phyloP scores from a whole-genome alignment of 257 asterid species.

The Plectranthus barbatus region DNA sequence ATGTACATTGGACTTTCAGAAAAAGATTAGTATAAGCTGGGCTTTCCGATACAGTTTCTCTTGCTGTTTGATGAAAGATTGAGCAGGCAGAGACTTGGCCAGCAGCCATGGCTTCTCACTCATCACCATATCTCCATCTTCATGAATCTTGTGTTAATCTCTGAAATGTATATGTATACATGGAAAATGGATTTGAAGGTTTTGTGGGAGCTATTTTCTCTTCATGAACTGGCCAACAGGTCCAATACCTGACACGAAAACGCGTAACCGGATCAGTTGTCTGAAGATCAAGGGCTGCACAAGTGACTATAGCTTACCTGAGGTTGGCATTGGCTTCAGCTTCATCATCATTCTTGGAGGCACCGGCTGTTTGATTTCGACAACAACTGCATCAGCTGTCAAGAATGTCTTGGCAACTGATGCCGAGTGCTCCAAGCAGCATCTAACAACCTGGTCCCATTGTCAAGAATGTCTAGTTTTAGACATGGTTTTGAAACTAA shows the following conservation, averaged over 20 bases:
- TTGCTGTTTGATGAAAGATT: too few species aligned
- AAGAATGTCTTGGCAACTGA: constrained; percentile 66
- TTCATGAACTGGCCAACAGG: constrained; percentile 24
- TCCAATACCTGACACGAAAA: constrained; percentile 38
- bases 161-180: background rate
- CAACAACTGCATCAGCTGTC: constrained; percentile 69
- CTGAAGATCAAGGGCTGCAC: background rate
- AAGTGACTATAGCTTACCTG: constrained; percentile 28
- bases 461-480: background rate
- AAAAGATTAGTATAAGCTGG: too few species aligned
- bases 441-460: constrained; percentile 57
- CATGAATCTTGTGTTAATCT: constrained; percentile 4
- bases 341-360: constrained; percentile 22
- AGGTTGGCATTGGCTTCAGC: constrained; percentile 45
- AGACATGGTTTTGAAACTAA: background rate
- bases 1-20: too few species aligned
- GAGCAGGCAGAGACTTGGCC: too few species aligned
- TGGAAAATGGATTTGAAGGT: background rate
- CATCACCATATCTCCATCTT: too few species aligned
- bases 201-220: background rate
- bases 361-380: constrained; percentile 50
- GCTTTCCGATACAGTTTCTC: too few species aligned
- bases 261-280: background rate
- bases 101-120: too few species aligned
- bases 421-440: constrained; percentile 80